Base-by-base conservation (phyloP, 768 basidiomycete species). In the Panaeolus papilionaceus region DNA sequence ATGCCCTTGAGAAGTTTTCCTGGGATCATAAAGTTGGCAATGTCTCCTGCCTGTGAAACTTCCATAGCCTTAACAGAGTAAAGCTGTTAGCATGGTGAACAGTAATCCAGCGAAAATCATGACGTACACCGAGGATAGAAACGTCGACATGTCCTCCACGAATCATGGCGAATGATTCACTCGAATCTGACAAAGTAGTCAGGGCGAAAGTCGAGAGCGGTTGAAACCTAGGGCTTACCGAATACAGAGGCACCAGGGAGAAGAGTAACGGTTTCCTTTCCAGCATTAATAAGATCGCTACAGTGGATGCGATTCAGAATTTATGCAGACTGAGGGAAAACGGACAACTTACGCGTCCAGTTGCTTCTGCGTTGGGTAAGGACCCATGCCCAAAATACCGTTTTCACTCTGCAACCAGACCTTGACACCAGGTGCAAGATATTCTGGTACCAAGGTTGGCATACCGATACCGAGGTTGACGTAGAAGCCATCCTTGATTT, bases 21-120 rank as follows among this genome's bases (percentile, higher is more conserved):
- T 2, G 96, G 96, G 74, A 98, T 96, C 96, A 98, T 98, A 77
- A 95, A 98, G 83, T 98, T 98, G 66, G 96, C 96, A 70, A 98
- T 92, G 77, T 98, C 96, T 45, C 94, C 96, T 1, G 88, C 89
- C 70, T 93, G 90, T 1, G 95, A 95, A 62, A 98, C 96, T 84
- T 98, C 90, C 94, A 98, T 94, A 10, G 95, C 94, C 92, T 94
- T 67, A 49, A 18, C 6, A 11, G 20, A 51, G 54, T 4, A 9
- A 37, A 9, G 4, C 37, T 1, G 20, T 51, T 51, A 51, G 26
- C 8, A 7, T 51, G 16, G 6, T 7, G 33, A 10, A 5, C 33
- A 14, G 28, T 11, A 28, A 37, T 23, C 40, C 26, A 63, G 51
- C 64, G 38, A 67, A 64, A 18, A 38, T 51, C 61, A n/a, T 51